Percentiles rank a stretch among this genome's conserved stretches.
Conservation (phyloP, 495 filamentous ascomycete genomes). For the Monascus purpureus region DNA sequence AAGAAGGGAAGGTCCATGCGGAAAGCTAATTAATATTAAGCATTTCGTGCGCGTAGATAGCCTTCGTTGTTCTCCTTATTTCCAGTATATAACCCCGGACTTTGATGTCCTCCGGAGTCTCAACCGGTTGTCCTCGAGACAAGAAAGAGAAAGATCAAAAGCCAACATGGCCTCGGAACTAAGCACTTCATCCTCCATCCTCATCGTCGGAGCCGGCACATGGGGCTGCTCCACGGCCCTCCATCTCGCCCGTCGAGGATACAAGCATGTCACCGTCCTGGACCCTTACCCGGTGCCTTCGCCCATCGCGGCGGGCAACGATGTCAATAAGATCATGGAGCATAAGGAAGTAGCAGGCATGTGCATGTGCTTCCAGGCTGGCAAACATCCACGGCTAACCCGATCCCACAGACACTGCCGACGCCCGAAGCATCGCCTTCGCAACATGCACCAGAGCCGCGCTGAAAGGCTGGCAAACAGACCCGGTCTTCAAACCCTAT, state of each 20-base stretch:
- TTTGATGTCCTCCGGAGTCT: too few relatives aligned
- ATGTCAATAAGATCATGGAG: slow-evolving; percentile 45
- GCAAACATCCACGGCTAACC: background rate
- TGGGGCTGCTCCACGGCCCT: slow-evolving; percentile 42
- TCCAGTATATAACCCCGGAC: too few relatives aligned
- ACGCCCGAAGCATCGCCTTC: slow-evolving; percentile 20
- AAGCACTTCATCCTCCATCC: slow-evolving; percentile 12
- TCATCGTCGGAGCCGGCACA: slow-evolving; percentile 34
- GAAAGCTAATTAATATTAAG: too few relatives aligned
- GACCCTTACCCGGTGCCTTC: slow-evolving; percentile 33
- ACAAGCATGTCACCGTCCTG: slow-evolving; percentile 32
- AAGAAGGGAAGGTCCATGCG: too few relatives aligned
- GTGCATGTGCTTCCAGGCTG: background rate
- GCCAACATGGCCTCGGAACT: too few relatives aligned
- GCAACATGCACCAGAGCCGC: slow-evolving; percentile 22
- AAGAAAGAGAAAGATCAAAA: too few relatives aligned
- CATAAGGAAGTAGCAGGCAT: slow-evolving; percentile 28
- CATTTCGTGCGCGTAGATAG: too few relatives aligned
- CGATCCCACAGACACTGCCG: too few relatives aligned
- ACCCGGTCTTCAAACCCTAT: slow-evolving; percentile 31
- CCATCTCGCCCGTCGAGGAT: slow-evolving; percentile 34
- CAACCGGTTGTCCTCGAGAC: too few relatives aligned
- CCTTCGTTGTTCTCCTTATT: too few relatives aligned
- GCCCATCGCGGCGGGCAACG: slow-evolving; percentile 39
- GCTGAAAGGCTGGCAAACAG: slow-evolving; percentile 30